Conservation (phyloP, 345 rosid species). For the Trapa incisa region DNA sequence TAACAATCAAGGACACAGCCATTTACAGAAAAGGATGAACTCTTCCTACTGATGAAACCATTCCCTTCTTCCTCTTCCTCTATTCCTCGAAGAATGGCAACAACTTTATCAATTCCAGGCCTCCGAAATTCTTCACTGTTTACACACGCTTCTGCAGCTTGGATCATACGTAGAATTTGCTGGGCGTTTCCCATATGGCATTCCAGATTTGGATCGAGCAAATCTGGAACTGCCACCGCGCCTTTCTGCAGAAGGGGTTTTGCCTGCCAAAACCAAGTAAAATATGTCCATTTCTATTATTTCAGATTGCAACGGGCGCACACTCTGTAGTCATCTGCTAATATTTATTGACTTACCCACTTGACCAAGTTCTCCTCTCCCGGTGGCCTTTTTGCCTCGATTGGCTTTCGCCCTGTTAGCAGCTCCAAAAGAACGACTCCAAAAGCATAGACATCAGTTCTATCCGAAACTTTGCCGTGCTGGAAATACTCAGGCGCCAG, state of each 20-base stretch:
- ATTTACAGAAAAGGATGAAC: conserved; percentile 38
- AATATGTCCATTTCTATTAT: neutral
- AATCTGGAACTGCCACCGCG: conserved; percentile 44
- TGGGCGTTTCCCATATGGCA: conserved; percentile 22
- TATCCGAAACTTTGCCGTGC: conserved; percentile 88
- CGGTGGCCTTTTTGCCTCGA: conserved; percentile 59
- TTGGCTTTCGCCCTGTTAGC: conserved; percentile 77
- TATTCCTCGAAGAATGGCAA: conserved; percentile 48
- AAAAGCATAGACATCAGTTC: conserved; percentile 90
- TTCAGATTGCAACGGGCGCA: neutral
- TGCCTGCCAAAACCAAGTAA: conserved; percentile 20
- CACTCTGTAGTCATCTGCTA: neutral
- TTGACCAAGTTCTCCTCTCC: conserved; percentile 91
- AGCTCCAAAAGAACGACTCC: conserved; percentile 89
- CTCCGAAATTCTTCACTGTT: conserved; percentile 60
- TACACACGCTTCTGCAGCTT: conserved; percentile 67
- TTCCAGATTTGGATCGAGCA: conserved; percentile 50
- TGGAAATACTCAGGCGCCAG: conserved; percentile 96
- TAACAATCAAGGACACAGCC: conserved; percentile 29
- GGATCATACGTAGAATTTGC: conserved; percentile 47
- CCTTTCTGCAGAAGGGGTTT: conserved; percentile 64
- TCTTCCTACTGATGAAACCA: conserved; percentile 25
- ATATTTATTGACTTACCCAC: conserved; percentile 55
- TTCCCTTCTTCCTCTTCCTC: conserved; percentile 22
- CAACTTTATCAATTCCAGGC: conserved; percentile 44